These are phyloP conservation scores for Chaetomium tenue DNA, from an alignment of 495 filamentous ascomycete species.

Conservation along the genomic window DNA sequence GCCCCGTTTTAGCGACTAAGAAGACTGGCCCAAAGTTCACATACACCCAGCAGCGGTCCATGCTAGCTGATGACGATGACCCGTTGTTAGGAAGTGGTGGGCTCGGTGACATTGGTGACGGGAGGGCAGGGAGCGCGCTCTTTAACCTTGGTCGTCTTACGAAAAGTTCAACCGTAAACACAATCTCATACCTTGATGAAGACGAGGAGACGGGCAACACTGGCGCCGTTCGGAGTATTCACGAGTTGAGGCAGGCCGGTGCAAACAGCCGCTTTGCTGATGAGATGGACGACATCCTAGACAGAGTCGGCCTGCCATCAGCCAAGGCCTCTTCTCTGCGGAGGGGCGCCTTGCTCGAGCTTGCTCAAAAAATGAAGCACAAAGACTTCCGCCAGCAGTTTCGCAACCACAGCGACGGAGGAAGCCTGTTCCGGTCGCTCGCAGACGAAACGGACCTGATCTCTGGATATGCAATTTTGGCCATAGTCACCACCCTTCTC, in stretches of 20 bases:
- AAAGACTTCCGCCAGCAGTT: slow-evolving; percentile 67
- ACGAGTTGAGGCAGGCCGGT: slow-evolving; percentile 85
- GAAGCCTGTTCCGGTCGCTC: slow-evolving; percentile 59
- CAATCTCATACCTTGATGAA: slow-evolving; percentile 38
- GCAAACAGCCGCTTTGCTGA: slow-evolving; percentile 77
- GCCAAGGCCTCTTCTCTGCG: slow-evolving; percentile 49
- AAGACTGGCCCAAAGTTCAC: slow-evolving; percentile 42
- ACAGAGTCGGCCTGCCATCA: slow-evolving; percentile 69
- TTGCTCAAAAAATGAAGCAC: slow-evolving; percentile 70
- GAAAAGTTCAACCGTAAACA: slow-evolving; percentile 34
- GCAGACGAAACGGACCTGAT: slow-evolving; percentile 55
- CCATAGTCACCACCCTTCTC: slow-evolving; percentile 56
- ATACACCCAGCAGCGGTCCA: slow-evolving; percentile 51
- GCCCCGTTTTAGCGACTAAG: slow-evolving; percentile 25
- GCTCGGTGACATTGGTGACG: slow-evolving; percentile 31
- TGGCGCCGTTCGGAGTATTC: slow-evolving; percentile 72
- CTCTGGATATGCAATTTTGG: slow-evolving; percentile 56
- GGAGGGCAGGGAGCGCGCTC: slow-evolving; percentile 36
- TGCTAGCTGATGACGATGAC: slow-evolving; percentile 48
- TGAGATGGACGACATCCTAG: slow-evolving; percentile 77
- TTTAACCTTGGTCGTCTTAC: slow-evolving; percentile 41
- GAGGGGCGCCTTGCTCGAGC: slow-evolving; percentile 58
- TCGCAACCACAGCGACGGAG: slow-evolving; percentile 69
- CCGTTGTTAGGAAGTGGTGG: slow-evolving; percentile 30
- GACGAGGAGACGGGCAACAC: slow-evolving; percentile 57